A percentile compares a stretch with the other conserved stretches of the same genome.
Evolutionary conservation across 2,329 filamentous ascomycete genomes (phyloP).

Genomic region (Hypoxylon sp.): DNA sequence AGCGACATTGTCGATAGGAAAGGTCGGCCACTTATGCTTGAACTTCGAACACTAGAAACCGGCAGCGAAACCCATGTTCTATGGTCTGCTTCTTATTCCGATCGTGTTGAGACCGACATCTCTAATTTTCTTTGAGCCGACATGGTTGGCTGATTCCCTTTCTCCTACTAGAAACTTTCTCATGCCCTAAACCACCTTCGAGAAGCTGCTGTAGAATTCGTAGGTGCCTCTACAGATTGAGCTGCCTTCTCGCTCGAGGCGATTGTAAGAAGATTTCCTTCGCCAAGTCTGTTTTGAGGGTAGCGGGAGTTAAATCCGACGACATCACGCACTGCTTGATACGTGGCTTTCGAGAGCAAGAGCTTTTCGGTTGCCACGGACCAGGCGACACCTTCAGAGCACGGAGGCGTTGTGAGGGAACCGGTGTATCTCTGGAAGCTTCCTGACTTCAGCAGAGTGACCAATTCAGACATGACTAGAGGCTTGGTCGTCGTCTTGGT

Average conservation of each 20-base stretch:
- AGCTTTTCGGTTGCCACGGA: slow-evolving; percentile 63
- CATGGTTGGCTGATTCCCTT: background rate
- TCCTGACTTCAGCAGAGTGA: slow-evolving; percentile 56
- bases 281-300: slow-evolving; percentile 61
- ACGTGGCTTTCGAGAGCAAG: slow-evolving; percentile 57
- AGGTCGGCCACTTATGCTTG: background rate
- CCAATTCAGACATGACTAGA: slow-evolving; percentile 62
- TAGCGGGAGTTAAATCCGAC: slow-evolving; percentile 66
- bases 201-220: slow-evolving; percentile 24
- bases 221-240: slow-evolving; percentile 13
- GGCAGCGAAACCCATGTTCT: background rate
- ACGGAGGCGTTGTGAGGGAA: slow-evolving; percentile 66
- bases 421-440: slow-evolving; percentile 62
- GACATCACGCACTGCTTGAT: slow-evolving; percentile 59
- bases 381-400: slow-evolving; percentile 65
- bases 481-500: slow-evolving; percentile 59
- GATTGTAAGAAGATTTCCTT: slow-evolving; percentile 57
- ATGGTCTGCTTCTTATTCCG: background rate
- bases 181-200: slow-evolving; percentile 9
- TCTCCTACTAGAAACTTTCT: background rate
- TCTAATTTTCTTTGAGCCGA: background rate
- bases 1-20: background rate
- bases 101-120: background rate
- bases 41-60: background rate
- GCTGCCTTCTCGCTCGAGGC: background rate